Base-by-base conservation (phyloP, 805 yeast genomes). In the Millerozyma miso region DNA sequence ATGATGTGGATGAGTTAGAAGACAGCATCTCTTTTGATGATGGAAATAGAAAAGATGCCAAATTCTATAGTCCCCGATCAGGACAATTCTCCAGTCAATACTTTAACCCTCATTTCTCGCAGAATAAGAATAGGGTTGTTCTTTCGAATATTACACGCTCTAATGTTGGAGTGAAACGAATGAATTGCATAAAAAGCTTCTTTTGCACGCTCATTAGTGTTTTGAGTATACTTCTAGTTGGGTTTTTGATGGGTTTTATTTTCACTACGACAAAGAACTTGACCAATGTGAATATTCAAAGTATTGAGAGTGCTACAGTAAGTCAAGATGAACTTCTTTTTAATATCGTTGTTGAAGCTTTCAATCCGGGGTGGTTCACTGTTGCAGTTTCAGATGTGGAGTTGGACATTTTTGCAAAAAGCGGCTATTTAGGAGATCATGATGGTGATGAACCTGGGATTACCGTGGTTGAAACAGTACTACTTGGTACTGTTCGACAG, bases 261-360 rank as follows among this genome's bases (percentile, higher is more conserved):
- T 66, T 90, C 34, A 97, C 97, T 0, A 82, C 96, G 1, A 83
- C 88, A 15, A 88, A 88, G 52, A 97, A 91, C 44, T 67, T 91
- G 42, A 80, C 83, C 40, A 75, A 77, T 46, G 83, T 88, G 15
- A 65, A 76, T 16, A 77, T 90, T 7, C 59, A 69, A 2, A 66
- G 79, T n/a, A 70, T 90, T 33, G 77, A 76, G 39, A 87, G 87
- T 54, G 76, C 90, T 1, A 67, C 90, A 10, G 85, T 88, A 2
- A 82, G 93, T 40, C 82, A 83, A 49, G 96, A 89, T 55, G 97
- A 88, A 57, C 67, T 91, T 37, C 76, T 89, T 0, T 88, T 91
- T 65, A 87, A 84, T 57, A 66, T 91, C 52, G 76, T 79, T 2
- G 78, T 88, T 17, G 84, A 80, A 45, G 95, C 95, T 0, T 79